phyloP scores from a whole-genome alignment of 2,329 filamentous ascomycete species.

The Pyrenophora seminiperda region DNA sequence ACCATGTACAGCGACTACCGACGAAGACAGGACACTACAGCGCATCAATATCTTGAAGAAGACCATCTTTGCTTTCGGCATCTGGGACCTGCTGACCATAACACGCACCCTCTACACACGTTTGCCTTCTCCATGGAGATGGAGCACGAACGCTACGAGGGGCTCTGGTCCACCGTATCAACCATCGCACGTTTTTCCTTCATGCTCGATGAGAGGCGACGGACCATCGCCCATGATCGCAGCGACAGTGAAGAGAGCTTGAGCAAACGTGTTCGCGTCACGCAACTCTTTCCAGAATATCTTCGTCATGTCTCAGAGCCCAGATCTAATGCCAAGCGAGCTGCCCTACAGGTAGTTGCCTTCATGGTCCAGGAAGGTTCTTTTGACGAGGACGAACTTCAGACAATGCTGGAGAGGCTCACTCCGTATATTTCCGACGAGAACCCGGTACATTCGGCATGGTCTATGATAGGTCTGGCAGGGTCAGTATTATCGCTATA shows the following conservation, averaged over 20 bases:
- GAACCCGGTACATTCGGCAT: conserved; percentile 65
- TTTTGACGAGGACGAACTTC: conserved; percentile 58
- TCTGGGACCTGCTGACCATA: conserved; percentile 44
- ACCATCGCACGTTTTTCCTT: conserved; percentile 48
- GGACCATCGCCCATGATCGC: conserved; percentile 18
- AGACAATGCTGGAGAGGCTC: conserved; percentile 63
- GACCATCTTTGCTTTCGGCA: conserved; percentile 67
- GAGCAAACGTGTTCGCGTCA: conserved; percentile 48
- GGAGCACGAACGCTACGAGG: conserved; percentile 36
- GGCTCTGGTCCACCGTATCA: conserved; percentile 46
- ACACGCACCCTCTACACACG: conserved; percentile 36
- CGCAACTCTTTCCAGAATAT: conserved; percentile 48
- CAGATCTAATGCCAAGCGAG: conserved; percentile 49
- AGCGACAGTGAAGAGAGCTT: conserved; percentile 28
- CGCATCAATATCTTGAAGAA: conserved; percentile 64
- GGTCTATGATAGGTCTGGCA: conserved; percentile 82
- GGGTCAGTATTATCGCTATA: conserved; percentile 63
- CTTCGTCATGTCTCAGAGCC: conserved; percentile 46
- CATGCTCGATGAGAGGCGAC: conserved; percentile 40
- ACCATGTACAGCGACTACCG: conserved; percentile 79
- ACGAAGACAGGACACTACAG: conserved; percentile 63
- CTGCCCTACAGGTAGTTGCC: conserved; percentile 61
- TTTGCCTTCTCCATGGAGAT: conserved; percentile 43
- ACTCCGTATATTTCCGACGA: conserved; percentile 70
- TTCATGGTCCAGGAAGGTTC: conserved; percentile 52